phyloP scores from a whole-genome alignment of 495 filamentous ascomycete species.

The Penicillium crystallinum region DNA sequence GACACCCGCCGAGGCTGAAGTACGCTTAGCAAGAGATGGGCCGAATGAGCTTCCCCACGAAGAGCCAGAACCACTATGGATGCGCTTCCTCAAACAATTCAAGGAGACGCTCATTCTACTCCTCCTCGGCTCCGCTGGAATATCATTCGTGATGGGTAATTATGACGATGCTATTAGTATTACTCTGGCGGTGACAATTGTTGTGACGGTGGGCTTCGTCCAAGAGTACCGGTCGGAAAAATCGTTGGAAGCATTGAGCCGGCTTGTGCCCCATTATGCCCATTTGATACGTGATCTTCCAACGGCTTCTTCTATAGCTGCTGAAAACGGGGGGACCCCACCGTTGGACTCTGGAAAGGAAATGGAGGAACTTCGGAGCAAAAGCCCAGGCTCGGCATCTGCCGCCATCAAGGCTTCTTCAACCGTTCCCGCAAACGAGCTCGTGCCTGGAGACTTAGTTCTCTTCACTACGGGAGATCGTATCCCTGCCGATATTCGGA shows the following conservation, averaged over 20 bases:
- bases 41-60: slow-evolving; percentile 94
- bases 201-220: slow-evolving; percentile 92
- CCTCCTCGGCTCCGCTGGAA: slow-evolving; percentile 81
- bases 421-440: slow-evolving; percentile 76
- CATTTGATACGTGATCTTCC: slow-evolving; percentile 70
- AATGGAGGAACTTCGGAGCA: slow-evolving; percentile 32
- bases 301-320: slow-evolving; percentile 7
- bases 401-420: slow-evolving; percentile 66
- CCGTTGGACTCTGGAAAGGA: slow-evolving; percentile 41
- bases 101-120: slow-evolving; percentile 85
- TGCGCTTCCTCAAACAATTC: slow-evolving; percentile 95
- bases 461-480: slow-evolving; percentile 93
- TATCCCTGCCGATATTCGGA: slow-evolving; percentile 93
- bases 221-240: slow-evolving; percentile 98
- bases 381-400: slow-evolving; percentile 35
- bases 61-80: slow-evolving; percentile 87
- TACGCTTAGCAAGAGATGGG: slow-evolving; percentile 73
- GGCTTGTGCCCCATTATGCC: slow-evolving; percentile 89
- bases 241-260: slow-evolving; percentile 89
- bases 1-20: slow-evolving; percentile 70
- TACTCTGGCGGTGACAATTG: slow-evolving; percentile 88
- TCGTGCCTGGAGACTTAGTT: slow-evolving; percentile 90
- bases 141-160: slow-evolving; percentile 91
- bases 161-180: slow-evolving; percentile 96
- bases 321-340: slow-evolving; percentile 19